Percentiles rank a stretch among this genome's conserved stretches.
Conservation (phyloP, 495 filamentous ascomycete genomes). For the Astrocystis sublimbata region DNA sequence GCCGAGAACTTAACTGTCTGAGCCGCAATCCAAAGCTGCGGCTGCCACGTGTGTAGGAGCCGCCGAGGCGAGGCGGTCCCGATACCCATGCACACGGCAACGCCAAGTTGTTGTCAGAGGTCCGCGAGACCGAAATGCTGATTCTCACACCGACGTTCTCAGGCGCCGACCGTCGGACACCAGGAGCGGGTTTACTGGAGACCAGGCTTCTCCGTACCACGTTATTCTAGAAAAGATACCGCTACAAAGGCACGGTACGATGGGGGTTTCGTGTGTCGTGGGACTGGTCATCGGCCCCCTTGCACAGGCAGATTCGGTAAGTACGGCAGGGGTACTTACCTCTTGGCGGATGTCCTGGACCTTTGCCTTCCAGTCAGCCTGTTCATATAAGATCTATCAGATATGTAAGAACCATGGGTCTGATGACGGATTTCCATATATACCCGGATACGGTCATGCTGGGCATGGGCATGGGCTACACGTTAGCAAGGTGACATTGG, state of each 20-base stretch:
- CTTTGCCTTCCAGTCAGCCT: neutral
- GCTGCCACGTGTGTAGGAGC: slow-evolving; percentile 13
- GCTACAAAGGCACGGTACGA: neutral
- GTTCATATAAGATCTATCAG: slow-evolving; percentile 4
- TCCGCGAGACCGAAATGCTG: neutral
- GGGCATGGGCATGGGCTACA: neutral
- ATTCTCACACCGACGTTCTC: slow-evolving; percentile 8
- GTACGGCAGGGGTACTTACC: neutral
- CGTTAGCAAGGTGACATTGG: neutral
- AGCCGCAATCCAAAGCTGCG: neutral
- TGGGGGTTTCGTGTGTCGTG: neutral
- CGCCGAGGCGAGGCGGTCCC: neutral
- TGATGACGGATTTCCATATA: neutral
- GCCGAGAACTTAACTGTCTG: neutral
- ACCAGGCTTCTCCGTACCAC: neutral
- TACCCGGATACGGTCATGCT: slow-evolving; percentile 1
- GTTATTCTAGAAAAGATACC: neutral
- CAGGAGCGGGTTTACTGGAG: neutral
- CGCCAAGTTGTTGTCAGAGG: neutral
- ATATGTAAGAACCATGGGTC: neutral
- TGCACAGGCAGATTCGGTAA: neutral
- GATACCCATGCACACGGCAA: neutral
- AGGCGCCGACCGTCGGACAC: neutral
- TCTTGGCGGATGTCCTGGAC: neutral
- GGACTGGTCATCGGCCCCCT: neutral